phyloP scores from a whole-genome alignment of 2,329 filamentous ascomycete species.

The Aspergillus tamarii region DNA sequence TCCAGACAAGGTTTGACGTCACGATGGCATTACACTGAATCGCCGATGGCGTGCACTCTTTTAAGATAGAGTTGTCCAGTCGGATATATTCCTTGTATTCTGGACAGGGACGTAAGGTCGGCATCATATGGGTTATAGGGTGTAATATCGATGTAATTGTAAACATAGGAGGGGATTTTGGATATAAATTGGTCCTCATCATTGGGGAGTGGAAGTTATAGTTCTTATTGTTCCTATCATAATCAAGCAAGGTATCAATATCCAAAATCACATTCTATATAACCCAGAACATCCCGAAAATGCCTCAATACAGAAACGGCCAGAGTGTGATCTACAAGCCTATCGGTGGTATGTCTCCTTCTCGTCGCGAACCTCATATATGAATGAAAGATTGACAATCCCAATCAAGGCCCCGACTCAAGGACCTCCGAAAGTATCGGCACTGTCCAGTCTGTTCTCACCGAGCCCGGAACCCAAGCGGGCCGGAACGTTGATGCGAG shows the following conservation, averaged over 20 bases:
- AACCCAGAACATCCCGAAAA: neutral
- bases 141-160: too few relatives aligned
- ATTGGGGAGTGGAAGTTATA: too few relatives aligned
- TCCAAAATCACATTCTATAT: neutral
- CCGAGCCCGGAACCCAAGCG: neutral
- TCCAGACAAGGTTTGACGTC: neutral
- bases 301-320: constrained; percentile 1
- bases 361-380: too few relatives aligned
- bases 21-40: neutral
- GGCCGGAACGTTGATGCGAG: neutral
- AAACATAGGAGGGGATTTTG: accelerated
- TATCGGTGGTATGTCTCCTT: neutral
- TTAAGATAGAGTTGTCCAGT: too few relatives aligned
- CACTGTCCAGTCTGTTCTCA: neutral
- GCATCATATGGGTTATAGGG: too few relatives aligned
- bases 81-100: too few relatives aligned
- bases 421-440: neutral
- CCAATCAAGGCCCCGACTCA: neutral
- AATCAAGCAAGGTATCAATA: neutral
- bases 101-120: neutral
- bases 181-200: neutral
- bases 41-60: too few relatives aligned
- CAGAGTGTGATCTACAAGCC: constrained; percentile 1
- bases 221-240: too few relatives aligned
- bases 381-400: neutral